phyloP scores from a whole-genome alignment of 768 basidiomycete species.

The Auriscalpium vulgare region DNA sequence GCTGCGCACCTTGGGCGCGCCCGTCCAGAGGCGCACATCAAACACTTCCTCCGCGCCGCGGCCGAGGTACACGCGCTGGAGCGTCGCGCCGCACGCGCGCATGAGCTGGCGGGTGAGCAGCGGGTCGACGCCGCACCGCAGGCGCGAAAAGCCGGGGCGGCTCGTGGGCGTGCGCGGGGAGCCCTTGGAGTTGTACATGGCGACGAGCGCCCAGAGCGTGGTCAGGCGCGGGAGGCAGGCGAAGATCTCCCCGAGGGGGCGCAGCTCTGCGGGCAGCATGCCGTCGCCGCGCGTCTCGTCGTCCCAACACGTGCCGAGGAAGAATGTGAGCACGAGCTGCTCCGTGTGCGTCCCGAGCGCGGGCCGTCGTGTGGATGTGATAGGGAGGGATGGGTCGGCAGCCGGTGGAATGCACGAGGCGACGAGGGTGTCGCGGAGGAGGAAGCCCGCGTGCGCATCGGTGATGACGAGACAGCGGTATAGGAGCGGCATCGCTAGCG shows the following conservation, averaged over 20 bases:
- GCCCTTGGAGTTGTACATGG: not conserved
- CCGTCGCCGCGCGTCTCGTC: not conserved
- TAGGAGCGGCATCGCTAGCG: not conserved
- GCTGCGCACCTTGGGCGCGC: not conserved
- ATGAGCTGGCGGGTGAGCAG: not conserved
- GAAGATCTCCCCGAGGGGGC: not conserved
- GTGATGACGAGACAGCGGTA: slow-evolving; percentile 1
- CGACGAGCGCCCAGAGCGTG: not conserved
- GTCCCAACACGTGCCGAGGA: not conserved
- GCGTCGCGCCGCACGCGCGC: not conserved
- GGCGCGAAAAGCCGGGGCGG: not conserved
- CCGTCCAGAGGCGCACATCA: not conserved
- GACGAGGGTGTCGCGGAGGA: not conserved
- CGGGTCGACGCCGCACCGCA: not conserved
- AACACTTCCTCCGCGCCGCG: not conserved
- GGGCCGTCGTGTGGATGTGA: not conserved
- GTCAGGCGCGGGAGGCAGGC: not conserved
- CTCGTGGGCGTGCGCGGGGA: not conserved
- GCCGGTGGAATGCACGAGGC: not conserved
- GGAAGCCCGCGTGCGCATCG: not conserved
- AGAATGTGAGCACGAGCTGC: not conserved
- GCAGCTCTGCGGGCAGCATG: not conserved
- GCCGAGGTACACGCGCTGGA: not conserved
- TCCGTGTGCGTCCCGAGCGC: not conserved
- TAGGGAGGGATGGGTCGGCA: not conserved